These are phyloP conservation scores for Plenodomus lindquistii DNA, from an alignment of 2,329 filamentous ascomycete genomes.

Conservation along the genomic window DNA sequence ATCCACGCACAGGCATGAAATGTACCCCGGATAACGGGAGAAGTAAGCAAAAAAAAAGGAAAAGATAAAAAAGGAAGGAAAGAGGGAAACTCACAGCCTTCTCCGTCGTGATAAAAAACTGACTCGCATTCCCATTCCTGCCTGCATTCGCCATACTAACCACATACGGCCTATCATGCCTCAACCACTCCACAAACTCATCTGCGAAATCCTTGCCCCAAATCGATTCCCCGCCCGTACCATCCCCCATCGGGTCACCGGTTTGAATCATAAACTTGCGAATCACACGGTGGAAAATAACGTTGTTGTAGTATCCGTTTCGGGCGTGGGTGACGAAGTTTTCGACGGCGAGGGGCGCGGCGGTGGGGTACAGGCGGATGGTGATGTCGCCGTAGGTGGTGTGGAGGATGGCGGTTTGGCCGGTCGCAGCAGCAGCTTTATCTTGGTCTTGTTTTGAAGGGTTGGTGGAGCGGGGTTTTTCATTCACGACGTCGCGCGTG, in stretches of 20 bases:
- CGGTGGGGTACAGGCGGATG: conserved; percentile 88
- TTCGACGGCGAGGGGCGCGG: conserved; percentile 91
- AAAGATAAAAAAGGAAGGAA: not conserved
- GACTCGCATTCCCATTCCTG: conserved; percentile 90
- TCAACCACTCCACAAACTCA: conserved; percentile 79
- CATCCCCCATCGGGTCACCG: conserved; percentile 84
- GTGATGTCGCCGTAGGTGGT: conserved; percentile 94
- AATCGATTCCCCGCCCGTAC: conserved; percentile 87
- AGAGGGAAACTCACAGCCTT: conserved; percentile 69
- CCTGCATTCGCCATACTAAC: conserved; percentile 98
- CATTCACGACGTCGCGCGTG: conserved; percentile 89
- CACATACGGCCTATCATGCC: conserved; percentile 95
- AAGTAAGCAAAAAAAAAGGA: conserved; percentile 1
- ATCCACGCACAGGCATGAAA: not conserved
- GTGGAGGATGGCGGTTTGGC: conserved; percentile 81
- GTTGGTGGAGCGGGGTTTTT: conserved; percentile 74
- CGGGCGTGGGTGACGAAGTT: conserved; percentile 94
- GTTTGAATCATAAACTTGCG: conserved; percentile 97
- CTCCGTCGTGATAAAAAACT: conserved; percentile 98
- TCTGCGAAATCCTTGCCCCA: conserved; percentile 94
- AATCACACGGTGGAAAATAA: conserved; percentile 96
- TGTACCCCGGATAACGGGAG: too few species aligned
- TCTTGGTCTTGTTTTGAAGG: conserved; percentile 49
- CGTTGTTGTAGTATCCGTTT: conserved; percentile 94
- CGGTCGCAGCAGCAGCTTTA: conserved; percentile 70